Evolutionary conservation across 805 yeast species (phyloP), one percentile per base, ranked within the genome.

Genomic region (Wickerhamiella domercqiae): DNA sequence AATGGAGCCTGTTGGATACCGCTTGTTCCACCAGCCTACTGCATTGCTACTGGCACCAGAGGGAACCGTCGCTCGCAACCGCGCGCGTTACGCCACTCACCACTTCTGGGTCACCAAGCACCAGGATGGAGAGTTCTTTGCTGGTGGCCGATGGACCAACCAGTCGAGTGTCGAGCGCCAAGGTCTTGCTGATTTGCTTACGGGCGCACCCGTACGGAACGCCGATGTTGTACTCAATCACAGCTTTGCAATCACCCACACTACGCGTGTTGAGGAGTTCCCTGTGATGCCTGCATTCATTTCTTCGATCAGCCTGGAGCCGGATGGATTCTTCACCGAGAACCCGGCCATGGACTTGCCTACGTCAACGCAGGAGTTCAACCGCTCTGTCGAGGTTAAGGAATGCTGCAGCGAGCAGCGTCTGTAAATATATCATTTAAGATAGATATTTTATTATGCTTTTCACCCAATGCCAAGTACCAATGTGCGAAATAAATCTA

Each of bases 241-340:
- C 48, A 78, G 87, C 34, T 56, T 79, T 55, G 84, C 81, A 19
- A 70, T 79, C 63, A 79, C 87, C 3, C 93, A 79, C 56, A 86
- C 87, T 51, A 87, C 87, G 50, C 70, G 81, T 48, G 72, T 76
- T 25, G 93, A 79, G 63, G 87, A 79, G 59, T 79, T 78, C 76
- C 93, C 93, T 36, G 84, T 79, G 34, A 79, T 79, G 93, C 86
- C 90, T 21, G 78, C 77, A 44, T 90, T 80, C 61, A 73, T 71
- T 45, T 73, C 78, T 61, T 68, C 63, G 45, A 73, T 78, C 49
- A 66, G 70, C 40, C 66, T 79, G 38, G 66, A 67, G 32, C 93
- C 93, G 34, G 63, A 69, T 49, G 78, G 80, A 36, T 79, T 79
- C 71, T 79, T 78, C 53, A 75, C 74, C 49, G 75, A 64, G 56